These are phyloP conservation scores for Incumbomyces lentus DNA, from an alignment of 2,329 filamentous ascomycete species.

Conservation along the genomic window DNA sequence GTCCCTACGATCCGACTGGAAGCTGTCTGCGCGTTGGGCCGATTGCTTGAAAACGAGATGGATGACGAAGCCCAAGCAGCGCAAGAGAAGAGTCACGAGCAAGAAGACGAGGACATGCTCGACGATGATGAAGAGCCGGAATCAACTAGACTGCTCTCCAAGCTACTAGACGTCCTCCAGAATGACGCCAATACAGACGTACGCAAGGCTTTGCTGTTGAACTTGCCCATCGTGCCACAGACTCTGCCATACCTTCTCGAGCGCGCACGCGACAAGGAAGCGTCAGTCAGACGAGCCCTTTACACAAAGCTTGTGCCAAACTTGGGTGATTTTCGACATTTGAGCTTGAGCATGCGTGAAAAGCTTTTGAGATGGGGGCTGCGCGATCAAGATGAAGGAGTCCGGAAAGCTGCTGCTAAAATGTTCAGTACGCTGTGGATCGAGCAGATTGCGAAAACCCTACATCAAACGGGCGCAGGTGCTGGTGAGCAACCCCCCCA, in stretches of 20 bases:
- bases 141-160: constrained; percentile 62
- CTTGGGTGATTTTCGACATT: constrained; percentile 84
- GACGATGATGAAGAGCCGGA: constrained; percentile 56
- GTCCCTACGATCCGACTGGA: constrained; percentile 87
- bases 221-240: constrained; percentile 72
- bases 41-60: constrained; percentile 64
- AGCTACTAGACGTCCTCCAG: constrained; percentile 77
- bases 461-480: constrained; percentile 28
- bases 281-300: constrained; percentile 69
- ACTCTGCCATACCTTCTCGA: constrained; percentile 84
- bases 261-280: constrained; percentile 78
- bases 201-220: constrained; percentile 73
- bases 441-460: constrained; percentile 72
- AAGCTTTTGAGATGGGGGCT: constrained; percentile 92
- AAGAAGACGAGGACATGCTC: constrained; percentile 45
- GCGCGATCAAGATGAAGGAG: constrained; percentile 84
- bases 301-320: constrained; percentile 81
- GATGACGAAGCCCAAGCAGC: constrained; percentile 47
- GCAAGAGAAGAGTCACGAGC: constrained; percentile 41
- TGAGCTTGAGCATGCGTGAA: constrained; percentile 88
- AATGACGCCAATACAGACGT: constrained; percentile 94
- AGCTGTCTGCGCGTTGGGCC: constrained; percentile 79
- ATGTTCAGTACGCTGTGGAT: constrained; percentile 96
- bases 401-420: constrained; percentile 79
- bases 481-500: constrained; percentile 25